Evolutionary conservation across 108 stramenopile species (phyloP).

Genomic region (Epipyxis sp.): DNA sequence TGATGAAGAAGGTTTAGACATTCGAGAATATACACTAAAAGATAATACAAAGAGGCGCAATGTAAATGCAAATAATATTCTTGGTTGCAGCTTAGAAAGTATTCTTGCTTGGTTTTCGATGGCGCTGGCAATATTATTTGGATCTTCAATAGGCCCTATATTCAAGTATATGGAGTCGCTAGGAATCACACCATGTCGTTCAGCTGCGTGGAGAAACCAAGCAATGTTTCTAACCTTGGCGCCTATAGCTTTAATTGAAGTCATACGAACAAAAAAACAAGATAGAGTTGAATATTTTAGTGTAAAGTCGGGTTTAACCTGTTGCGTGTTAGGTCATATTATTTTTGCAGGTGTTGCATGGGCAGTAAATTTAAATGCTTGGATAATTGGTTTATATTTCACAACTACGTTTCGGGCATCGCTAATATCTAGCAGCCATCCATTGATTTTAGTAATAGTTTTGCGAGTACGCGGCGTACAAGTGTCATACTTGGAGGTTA

Average conservation of each 20-base stretch:
- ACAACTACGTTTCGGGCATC: not conserved
- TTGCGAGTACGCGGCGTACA: not conserved
- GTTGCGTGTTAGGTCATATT: constrained; percentile 8
- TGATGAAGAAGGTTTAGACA: too few relatives aligned
- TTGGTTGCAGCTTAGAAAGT: not conserved
- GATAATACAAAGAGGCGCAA: too few relatives aligned
- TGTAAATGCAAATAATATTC: too few relatives aligned
- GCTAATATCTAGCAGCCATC: constrained; percentile 3
- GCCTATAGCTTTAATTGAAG: constrained; percentile 23
- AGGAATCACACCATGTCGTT: not conserved
- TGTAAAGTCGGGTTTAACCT: constrained; percentile 12
- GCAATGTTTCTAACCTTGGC: not conserved
- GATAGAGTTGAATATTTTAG: constrained; percentile 17
- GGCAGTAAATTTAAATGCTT: not conserved
- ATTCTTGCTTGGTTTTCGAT: constrained; percentile 11
- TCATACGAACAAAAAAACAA: not conserved
- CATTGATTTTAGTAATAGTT: not conserved
- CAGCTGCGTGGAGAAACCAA: constrained; percentile 23
- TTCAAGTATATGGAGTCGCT: constrained; percentile 19
- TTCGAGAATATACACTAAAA: too few relatives aligned
- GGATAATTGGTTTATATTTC: constrained; percentile 17
- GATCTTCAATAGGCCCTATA: constrained; percentile 9
- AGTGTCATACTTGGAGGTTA: not conserved
- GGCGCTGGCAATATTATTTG: not conserved
- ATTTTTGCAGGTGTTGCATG: not conserved